A percentile compares a stretch with the other conserved stretches of the same genome.
Evolutionary conservation across 805 yeast genomes (phyloP).

Genomic region (Ogataea dorogensis): DNA sequence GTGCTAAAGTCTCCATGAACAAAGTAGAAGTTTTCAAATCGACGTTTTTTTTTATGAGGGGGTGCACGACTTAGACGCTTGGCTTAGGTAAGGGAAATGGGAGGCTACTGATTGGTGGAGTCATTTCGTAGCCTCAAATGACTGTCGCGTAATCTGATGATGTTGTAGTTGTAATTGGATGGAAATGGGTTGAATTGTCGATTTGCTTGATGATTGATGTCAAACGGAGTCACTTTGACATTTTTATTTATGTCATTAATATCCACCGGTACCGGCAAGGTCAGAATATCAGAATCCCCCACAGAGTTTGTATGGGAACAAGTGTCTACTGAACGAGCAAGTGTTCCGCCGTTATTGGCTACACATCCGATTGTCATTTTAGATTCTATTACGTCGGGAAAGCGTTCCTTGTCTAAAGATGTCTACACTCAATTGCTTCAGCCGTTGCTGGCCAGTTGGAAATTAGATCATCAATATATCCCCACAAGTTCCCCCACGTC

Average conservation of each 20-base stretch:
- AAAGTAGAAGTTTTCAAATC: conserved; percentile 2
- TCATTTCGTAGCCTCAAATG: too few species aligned
- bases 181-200: too few species aligned
- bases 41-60: conserved; percentile 2
- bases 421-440: conserved; percentile 42
- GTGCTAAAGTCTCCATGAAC: conserved; percentile 74
- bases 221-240: too few species aligned
- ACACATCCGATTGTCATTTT: conserved; percentile 28
- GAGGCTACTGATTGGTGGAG: conserved; percentile 2
- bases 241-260: conserved; percentile 4
- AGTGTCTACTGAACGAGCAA: not conserved
- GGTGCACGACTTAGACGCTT: conserved; percentile 9
- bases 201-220: too few species aligned
- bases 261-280: conserved; percentile 5
- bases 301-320: conserved; percentile 4
- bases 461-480: conserved; percentile 37
- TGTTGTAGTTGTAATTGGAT: too few species aligned
- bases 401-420: conserved; percentile 36
- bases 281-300: conserved; percentile 5
- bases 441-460: conserved; percentile 45
- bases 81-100: conserved; percentile 5
- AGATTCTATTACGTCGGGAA: conserved; percentile 53
- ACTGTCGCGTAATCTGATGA: too few species aligned
- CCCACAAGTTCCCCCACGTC: conserved; percentile 41
- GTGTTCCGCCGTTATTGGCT: conserved; percentile 3